A percentile compares a stretch with the other conserved stretches of the same genome.
Conservation (phyloP, 1,139 yeast genomes). For the Yamadazyma pseudoaaseri region DNA sequence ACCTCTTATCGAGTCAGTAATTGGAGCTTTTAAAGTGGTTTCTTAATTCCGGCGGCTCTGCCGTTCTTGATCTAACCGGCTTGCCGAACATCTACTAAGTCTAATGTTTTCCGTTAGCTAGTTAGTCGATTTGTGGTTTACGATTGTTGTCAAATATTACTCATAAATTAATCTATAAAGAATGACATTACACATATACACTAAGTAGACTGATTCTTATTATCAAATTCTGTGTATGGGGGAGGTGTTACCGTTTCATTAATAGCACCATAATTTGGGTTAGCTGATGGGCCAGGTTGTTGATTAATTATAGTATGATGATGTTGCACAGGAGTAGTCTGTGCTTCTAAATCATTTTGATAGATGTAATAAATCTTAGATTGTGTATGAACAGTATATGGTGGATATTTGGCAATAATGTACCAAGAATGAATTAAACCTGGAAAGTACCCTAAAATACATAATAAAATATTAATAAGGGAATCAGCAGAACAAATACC, state of each 20-base stretch:
- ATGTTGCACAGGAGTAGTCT: slow-evolving; percentile 22
- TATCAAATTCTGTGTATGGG: slow-evolving; percentile 35
- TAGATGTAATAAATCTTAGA: slow-evolving; percentile 33
- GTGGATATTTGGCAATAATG: slow-evolving; percentile 52
- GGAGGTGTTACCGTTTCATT: slow-evolving; percentile 25
- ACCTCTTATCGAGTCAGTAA: too few species aligned
- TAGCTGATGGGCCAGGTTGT: slow-evolving; percentile 11
- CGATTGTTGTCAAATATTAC: too few species aligned
- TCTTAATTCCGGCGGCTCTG: too few species aligned
- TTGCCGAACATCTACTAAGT: too few species aligned
- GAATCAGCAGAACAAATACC: slow-evolving; percentile 66
- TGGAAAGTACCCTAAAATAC: slow-evolving; percentile 63
- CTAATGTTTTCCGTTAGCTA: too few species aligned
- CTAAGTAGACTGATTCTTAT: too few species aligned
- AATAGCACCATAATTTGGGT: slow-evolving; percentile 17
- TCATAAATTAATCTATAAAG: too few species aligned
- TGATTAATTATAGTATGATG: slow-evolving; percentile 13
- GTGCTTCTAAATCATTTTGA: slow-evolving; percentile 30
- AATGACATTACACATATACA: too few species aligned
- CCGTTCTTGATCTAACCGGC: too few species aligned
- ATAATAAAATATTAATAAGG: slow-evolving; percentile 55
- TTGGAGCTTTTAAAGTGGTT: too few species aligned
- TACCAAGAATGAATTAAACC: slow-evolving; percentile 71
- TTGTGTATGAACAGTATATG: slow-evolving; percentile 21
- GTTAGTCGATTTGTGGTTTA: too few species aligned